Percentiles rank a stretch among this genome's conserved stretches.
Conservation (phyloP, 345 rosid genomes). For the Raphanus sativus region DNA sequence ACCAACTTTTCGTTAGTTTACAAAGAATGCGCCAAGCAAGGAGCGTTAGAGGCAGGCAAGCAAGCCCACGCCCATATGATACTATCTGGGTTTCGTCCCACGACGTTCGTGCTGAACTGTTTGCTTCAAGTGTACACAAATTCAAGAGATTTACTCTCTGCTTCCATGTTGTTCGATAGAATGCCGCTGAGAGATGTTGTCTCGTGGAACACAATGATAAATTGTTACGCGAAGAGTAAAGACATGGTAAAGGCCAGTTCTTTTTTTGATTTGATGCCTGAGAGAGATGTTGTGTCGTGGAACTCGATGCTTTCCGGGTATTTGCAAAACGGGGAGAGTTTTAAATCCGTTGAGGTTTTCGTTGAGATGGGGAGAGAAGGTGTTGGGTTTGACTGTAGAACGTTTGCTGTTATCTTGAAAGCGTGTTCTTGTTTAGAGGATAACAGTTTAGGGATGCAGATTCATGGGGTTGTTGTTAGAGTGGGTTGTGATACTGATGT, state of each 20-base stretch:
- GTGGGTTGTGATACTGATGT: constrained; percentile 63
- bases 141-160: constrained; percentile 48
- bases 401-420: constrained; percentile 64
- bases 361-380: constrained; percentile 56
- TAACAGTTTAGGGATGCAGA: constrained; percentile 54
- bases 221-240: constrained; percentile 53
- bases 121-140: constrained; percentile 60
- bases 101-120: constrained; percentile 69
- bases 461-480: constrained; percentile 59
- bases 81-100: constrained; percentile 67
- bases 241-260: constrained; percentile 51
- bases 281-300: constrained; percentile 82
- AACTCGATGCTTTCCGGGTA: constrained; percentile 84
- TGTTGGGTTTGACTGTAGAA: constrained; percentile 49
- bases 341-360: constrained; percentile 49
- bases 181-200: constrained; percentile 66
- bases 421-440: constrained; percentile 56
- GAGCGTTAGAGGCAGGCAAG: constrained; percentile 50
- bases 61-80: constrained; percentile 86
- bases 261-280: constrained; percentile 57
- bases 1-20: constrained; percentile 66
- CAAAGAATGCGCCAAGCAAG: constrained; percentile 61
- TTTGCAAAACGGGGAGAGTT: constrained; percentile 53
- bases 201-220: constrained; percentile 73
- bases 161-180: constrained; percentile 62